Percentiles rank a stretch among this genome's conserved stretches.
These are phyloP conservation scores for Penicillium parvum DNA, from an alignment of 495 filamentous ascomycete genomes.

Conservation along the genomic window DNA sequence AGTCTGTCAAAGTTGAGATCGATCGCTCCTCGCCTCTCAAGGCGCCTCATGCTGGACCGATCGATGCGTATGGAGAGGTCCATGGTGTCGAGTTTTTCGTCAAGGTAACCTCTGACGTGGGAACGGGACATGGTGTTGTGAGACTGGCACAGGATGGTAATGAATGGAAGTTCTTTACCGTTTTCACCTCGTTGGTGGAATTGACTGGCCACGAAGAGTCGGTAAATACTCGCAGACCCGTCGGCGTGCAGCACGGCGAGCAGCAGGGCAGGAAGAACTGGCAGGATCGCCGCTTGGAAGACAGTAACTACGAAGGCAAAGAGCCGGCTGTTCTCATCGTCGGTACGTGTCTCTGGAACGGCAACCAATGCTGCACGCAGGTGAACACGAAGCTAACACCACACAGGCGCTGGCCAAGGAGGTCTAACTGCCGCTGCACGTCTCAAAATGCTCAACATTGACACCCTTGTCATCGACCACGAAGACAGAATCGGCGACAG, in stretches of 20 bases:
- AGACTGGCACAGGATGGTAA: constrained; percentile 47
- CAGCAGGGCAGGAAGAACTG: constrained; percentile 55
- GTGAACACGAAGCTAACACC: constrained; percentile 1
- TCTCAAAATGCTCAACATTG: constrained; percentile 65
- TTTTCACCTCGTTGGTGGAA: constrained; percentile 53
- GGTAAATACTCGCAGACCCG: constrained; percentile 32
- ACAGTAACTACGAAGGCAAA: constrained; percentile 45
- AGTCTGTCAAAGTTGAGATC: constrained; percentile 44
- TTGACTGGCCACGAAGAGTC: constrained; percentile 48
- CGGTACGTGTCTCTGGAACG: constrained; percentile 41
- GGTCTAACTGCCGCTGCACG: constrained; percentile 62
- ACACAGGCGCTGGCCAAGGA: constrained; percentile 43
- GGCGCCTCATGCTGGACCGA: constrained; percentile 42
- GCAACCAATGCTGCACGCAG: not conserved
- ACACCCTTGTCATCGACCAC: constrained; percentile 61
- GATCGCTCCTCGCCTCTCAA: constrained; percentile 42
- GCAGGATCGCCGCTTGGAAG: constrained; percentile 57
- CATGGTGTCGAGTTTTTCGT: constrained; percentile 51
- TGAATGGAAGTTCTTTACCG: constrained; percentile 60
- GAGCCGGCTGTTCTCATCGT: constrained; percentile 65
- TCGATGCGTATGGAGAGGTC: constrained; percentile 49
- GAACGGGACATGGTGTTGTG: constrained; percentile 52
- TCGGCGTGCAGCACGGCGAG: constrained; percentile 49
- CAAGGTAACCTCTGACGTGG: constrained; percentile 42
- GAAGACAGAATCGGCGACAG: constrained; percentile 67